Base-by-base conservation (phyloP, 768 basidiomycete species). In the Boletus vermiculosoides region DNA sequence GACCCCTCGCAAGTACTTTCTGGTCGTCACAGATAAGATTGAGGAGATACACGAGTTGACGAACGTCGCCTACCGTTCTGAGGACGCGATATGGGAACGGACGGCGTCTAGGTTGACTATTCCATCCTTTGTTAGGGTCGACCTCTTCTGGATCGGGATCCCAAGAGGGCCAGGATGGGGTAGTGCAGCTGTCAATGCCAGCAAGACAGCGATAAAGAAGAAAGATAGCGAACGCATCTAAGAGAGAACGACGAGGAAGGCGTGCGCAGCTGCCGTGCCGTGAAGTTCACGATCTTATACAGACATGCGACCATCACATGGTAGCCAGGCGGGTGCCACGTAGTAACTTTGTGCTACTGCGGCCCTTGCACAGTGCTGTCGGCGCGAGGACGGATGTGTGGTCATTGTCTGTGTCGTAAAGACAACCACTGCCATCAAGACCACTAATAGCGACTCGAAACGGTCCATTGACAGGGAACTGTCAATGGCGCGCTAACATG, bases 121-220 rank as follows among this genome's bases (percentile, higher is more conserved):
- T 5, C 70, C 68, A 33, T 61, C 45, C 16, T 12, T 49, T 3
- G 45, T 41, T 7, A 68, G 20, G 37, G 46, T 52, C 13, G 45
- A 60, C 41, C 50, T 50, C 41, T 64, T 70, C 4, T 52, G 50
- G 6, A 71, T 56, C 0, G 66, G 47, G 22, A 71, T 67, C 16
- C 37, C 50, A 3, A 71, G 22, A 12, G 54, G 48, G 5, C 49
- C 22, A 56, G 15, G 53, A 47, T 56, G 54, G 3, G 62, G 66
- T 2, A 63, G 28, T 4, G 62, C 70, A 42, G 50, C 25, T 34
- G 62, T 60, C 59, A 57, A 57, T 41, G 31, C 59, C 58, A 58
- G 55, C 45, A 56, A 50, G 53, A 58, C 50, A 55, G 63, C 30
- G 20, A 52, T 23, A 7, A 52, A 39, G 11, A 59, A 1, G 42